These are phyloP conservation scores for Glarea lozoyensis DNA, from an alignment of 495 filamentous ascomycete species.

Conservation along the genomic window DNA sequence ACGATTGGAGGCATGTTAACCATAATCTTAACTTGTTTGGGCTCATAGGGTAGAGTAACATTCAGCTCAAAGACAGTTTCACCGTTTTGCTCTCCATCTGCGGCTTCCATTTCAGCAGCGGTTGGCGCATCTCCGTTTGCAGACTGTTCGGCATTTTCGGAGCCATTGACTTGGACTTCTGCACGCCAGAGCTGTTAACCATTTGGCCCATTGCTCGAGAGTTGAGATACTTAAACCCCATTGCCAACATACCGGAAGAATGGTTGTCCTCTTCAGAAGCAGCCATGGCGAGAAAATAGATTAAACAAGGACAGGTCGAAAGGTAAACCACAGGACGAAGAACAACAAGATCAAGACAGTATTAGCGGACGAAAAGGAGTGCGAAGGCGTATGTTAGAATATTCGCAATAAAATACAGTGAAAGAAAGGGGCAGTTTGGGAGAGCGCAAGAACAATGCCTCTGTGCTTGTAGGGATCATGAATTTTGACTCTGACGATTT, in stretches of 20 bases:
- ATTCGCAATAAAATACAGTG: background rate
- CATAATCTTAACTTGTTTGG: conserved; percentile 74
- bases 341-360: background rate
- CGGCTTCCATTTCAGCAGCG: conserved; percentile 19
- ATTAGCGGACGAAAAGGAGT: conserved; percentile 6
- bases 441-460: conserved; percentile 2
- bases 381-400: background rate
- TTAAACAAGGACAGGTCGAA: conserved; percentile 2
- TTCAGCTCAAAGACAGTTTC: conserved; percentile 64
- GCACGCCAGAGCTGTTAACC: background rate
- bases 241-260: conserved; percentile 2
- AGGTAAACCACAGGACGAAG: conserved; percentile 5
- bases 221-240: too few relatives aligned
- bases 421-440: conserved; percentile 1
- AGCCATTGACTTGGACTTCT: conserved; percentile 5
- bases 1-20: conserved; percentile 33
- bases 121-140: conserved; percentile 9
- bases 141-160: conserved; percentile 7
- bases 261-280: conserved; percentile 7
- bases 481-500: background rate
- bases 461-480: background rate
- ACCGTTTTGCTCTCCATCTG: conserved; percentile 19
- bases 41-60: conserved; percentile 74
- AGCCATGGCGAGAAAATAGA: conserved; percentile 12
- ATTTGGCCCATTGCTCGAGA: background rate